phyloP scores from a whole-genome alignment of 768 basidiomycete species.

The Calocybe indica region DNA sequence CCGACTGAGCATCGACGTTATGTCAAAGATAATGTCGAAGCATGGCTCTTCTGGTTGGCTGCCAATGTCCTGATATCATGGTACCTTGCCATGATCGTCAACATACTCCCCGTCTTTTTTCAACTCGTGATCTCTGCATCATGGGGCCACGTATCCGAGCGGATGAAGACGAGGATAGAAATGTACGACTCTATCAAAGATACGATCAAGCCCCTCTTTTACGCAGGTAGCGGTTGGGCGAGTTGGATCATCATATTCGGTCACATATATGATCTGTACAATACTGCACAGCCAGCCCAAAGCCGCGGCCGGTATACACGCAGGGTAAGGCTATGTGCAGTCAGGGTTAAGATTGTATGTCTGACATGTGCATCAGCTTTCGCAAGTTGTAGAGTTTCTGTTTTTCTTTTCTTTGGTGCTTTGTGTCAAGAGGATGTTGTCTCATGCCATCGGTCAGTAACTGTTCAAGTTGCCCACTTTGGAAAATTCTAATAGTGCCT shows the following conservation, averaged over 20 bases:
- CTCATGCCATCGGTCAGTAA: conserved; percentile 50
- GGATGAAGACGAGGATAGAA: conserved; percentile 59
- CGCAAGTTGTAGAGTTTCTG: conserved; percentile 61
- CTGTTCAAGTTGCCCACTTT: neutral
- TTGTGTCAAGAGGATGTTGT: conserved; percentile 60
- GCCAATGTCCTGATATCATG: conserved; percentile 74
- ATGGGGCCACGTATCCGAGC: conserved; percentile 77
- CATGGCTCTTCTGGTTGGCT: conserved; percentile 82
- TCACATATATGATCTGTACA: conserved; percentile 55
- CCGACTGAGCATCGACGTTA: conserved; percentile 50
- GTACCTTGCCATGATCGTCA: conserved; percentile 69
- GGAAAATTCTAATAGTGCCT: neutral
- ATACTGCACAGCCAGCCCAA: conserved; percentile 23
- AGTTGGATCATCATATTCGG: conserved; percentile 75
- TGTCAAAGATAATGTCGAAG: conserved; percentile 60
- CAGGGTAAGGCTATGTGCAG: conserved; percentile 30
- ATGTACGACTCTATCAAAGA: conserved; percentile 67
- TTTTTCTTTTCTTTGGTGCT: conserved; percentile 70
- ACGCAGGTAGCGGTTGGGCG: conserved; percentile 63
- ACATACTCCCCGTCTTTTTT: conserved; percentile 54
- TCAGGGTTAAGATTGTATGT: neutral
- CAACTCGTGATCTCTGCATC: conserved; percentile 46
- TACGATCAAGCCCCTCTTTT: conserved; percentile 65
- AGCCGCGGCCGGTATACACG: conserved; percentile 60
- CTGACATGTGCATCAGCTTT: conserved; percentile 29